Evolutionary conservation across 164 flowering plant genomes (phyloP).

Genomic region (Dillenia turbinata): DNA sequence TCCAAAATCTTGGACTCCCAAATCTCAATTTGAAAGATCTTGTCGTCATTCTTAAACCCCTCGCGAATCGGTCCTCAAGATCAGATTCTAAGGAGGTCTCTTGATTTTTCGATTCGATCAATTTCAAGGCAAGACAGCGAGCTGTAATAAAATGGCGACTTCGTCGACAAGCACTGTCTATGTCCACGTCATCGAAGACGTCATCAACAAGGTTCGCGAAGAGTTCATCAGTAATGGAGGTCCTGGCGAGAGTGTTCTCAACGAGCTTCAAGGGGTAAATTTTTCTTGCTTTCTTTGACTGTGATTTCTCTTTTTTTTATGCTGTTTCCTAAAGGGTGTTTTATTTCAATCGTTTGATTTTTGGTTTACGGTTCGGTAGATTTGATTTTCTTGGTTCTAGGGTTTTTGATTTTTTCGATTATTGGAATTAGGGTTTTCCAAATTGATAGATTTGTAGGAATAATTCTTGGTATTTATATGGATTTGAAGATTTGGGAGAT

Average conservation of each 20-base stretch:
- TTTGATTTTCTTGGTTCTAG: slow-evolving; percentile 2
- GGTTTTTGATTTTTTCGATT: slow-evolving; percentile 11
- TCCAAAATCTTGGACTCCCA: neutral
- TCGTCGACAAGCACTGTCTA: slow-evolving; percentile 67
- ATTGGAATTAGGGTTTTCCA: slow-evolving; percentile 8
- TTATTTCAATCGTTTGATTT: neutral
- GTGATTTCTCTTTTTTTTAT: neutral
- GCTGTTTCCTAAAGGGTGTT: neutral
- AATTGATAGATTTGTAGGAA: neutral
- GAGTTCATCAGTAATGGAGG: slow-evolving; percentile 71
- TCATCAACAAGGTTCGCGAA: slow-evolving; percentile 77
- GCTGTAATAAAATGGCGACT: slow-evolving; percentile 31
- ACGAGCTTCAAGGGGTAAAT: slow-evolving; percentile 81
- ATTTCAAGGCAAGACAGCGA: no score
- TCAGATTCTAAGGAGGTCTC: neutral
- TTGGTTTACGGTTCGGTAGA: no score
- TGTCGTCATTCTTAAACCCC: neutral
- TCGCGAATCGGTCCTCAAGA: neutral
- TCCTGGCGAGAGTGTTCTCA: slow-evolving; percentile 69
- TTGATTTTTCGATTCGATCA: neutral
- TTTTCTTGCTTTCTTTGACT: neutral
- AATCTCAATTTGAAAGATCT: neutral
- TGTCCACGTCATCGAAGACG: slow-evolving; percentile 83
- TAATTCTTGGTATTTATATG: slow-evolving; percentile 5
- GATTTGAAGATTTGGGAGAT: slow-evolving; percentile 72